Conservation (phyloP, 225 moss, liverwort and hornwort species). For the Polytrichum commune region DNA sequence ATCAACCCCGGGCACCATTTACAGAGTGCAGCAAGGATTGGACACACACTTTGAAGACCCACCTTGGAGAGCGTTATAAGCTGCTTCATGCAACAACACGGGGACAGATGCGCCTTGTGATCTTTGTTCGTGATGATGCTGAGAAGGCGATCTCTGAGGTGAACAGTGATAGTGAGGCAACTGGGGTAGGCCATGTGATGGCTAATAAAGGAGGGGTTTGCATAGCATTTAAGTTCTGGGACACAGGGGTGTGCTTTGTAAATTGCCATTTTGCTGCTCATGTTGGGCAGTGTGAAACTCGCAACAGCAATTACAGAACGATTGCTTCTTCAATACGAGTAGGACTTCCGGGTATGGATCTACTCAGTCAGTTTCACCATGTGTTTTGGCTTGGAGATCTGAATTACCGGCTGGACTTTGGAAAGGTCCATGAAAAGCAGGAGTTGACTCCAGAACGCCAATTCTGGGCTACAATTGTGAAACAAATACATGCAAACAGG, state of each 20-base stretch:
- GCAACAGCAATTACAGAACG: conserved; percentile 85
- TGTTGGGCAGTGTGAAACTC: conserved; percentile 90
- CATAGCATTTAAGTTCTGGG: conserved; percentile 96
- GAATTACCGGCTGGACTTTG: conserved; percentile 91
- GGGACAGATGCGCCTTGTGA: conserved; percentile 94
- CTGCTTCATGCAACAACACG: conserved; percentile 80
- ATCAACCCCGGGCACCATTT: conserved; percentile 74
- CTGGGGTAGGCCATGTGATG: conserved; percentile 98
- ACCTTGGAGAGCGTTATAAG: conserved; percentile 80
- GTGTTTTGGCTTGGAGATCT: conserved; percentile 98
- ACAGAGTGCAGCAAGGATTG: conserved; percentile 91
- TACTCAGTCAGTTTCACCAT: conserved; percentile 94
- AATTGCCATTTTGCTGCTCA: conserved; percentile 97
- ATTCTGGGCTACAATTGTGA: conserved; percentile 84
- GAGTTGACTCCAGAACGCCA: conserved; percentile 62
- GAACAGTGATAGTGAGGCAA: conserved; percentile 89
- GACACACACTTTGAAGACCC: conserved; percentile 74
- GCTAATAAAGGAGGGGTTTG: conserved; percentile 99
- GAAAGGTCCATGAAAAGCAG: conserved; percentile 46
- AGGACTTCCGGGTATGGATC: conserved; percentile 82
- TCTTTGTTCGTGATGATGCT: conserved; percentile 85
- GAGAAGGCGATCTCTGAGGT: conserved; percentile 96
- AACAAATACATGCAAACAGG: conserved; percentile 72
- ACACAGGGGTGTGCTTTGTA: conserved; percentile 97
- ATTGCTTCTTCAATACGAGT: conserved; percentile 85